Evolutionary conservation across 177 flowering plant species (phyloP).

Genomic region (Vitis hybrid): DNA sequence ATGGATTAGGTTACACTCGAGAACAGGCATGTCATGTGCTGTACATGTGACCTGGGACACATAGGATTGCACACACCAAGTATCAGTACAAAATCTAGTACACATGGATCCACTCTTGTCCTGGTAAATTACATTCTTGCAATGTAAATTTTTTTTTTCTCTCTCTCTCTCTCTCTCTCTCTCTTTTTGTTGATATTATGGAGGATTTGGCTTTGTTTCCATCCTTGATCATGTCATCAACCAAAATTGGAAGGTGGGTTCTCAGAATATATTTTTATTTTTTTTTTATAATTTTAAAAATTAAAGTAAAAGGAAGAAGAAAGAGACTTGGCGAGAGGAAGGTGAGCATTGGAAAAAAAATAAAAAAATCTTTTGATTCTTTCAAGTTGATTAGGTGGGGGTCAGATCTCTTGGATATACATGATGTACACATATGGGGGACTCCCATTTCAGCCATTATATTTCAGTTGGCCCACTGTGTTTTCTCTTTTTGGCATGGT

Average conservation of each 20-base stretch:
- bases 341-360: not conserved
- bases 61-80: slow-evolving; percentile 1
- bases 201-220: slow-evolving; percentile 6
- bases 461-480: too few species aligned
- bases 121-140: not conserved
- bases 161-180: not conserved
- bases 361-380: not conserved
- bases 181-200: not conserved
- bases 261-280: not conserved
- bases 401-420: not conserved
- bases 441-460: too few species aligned
- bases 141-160: not conserved
- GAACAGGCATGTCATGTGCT: slow-evolving; percentile 17
- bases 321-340: slow-evolving; percentile 5
- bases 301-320: not conserved
- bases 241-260: slow-evolving; percentile 1
- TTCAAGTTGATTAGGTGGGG: not conserved
- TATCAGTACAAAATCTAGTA: slow-evolving; percentile 17
- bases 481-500: too few species aligned
- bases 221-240: slow-evolving; percentile 1
- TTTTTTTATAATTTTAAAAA: not conserved
- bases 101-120: not conserved
- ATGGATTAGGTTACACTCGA: not conserved
- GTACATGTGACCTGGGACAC: slow-evolving; percentile 17
- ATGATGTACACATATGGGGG: not conserved